Conservation (phyloP, 2,329 filamentous ascomycete species). For the Elsinoe ampelina region DNA sequence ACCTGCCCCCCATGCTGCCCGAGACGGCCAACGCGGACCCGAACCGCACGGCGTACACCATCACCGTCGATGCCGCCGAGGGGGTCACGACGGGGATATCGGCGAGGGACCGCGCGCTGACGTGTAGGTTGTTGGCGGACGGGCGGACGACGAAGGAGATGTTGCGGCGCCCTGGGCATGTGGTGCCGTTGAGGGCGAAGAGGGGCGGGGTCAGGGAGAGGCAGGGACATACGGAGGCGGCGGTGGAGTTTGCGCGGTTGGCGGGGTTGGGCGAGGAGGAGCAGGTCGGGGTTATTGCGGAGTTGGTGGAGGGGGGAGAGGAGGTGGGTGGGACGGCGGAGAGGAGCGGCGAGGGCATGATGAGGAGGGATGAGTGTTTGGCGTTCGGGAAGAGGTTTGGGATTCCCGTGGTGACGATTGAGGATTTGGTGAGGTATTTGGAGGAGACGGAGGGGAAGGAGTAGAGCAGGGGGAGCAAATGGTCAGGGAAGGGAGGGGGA, state of each 20-base stretch:
- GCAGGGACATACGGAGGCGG: conserved; percentile 86
- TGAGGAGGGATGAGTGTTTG: conserved; percentile 80
- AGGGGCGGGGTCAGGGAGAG: conserved; percentile 72
- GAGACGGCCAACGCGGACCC: conserved; percentile 61
- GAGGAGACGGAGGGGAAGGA: conserved; percentile 61
- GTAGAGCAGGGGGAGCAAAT: conserved; percentile 48
- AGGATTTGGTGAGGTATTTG: conserved; percentile 72
- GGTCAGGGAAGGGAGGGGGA: background rate
- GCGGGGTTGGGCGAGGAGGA: conserved; percentile 58
- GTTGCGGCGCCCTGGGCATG: conserved; percentile 79
- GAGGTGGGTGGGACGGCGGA: conserved; percentile 58
- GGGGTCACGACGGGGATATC: conserved; percentile 81
- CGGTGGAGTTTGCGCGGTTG: conserved; percentile 78
- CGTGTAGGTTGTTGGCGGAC: conserved; percentile 68
- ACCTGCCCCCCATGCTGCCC: conserved; percentile 80
- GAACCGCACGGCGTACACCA: conserved; percentile 84
- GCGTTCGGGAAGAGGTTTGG: conserved; percentile 82
- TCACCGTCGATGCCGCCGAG: conserved; percentile 71
- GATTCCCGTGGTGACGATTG: conserved; percentile 90
- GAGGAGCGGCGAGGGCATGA: conserved; percentile 65
- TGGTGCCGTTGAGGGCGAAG: conserved; percentile 72
- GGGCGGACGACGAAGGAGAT: conserved; percentile 45
- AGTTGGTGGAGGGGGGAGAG: conserved; percentile 80
- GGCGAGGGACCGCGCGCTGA: conserved; percentile 75
- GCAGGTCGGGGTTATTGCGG: conserved; percentile 70